phyloP scores from a whole-genome alignment of 2,329 filamentous ascomycete genomes.

The Rhynchosporium secalis region DNA sequence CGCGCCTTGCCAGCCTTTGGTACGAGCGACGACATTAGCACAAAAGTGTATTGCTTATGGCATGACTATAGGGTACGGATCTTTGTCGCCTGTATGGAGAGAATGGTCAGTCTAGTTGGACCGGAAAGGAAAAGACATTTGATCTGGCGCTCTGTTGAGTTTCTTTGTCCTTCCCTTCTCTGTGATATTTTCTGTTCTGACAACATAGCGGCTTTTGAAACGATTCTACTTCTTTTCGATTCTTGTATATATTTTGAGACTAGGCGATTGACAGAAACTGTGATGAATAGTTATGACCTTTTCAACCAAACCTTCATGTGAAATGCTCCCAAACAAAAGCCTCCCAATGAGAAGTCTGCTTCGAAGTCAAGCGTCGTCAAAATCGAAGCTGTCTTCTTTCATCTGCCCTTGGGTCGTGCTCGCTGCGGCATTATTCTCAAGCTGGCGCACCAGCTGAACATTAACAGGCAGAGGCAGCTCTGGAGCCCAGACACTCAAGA shows the following conservation, averaged over 20 bases:
- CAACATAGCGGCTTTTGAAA: conserved; percentile 30
- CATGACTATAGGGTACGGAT: conserved; percentile 32
- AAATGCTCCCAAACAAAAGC: too few relatives aligned
- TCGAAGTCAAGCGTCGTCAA: too few relatives aligned
- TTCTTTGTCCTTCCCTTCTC: conserved; percentile 19
- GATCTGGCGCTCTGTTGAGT: conserved; percentile 36
- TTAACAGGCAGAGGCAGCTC: too few relatives aligned
- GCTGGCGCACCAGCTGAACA: too few relatives aligned
- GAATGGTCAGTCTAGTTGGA: conserved; percentile 34
- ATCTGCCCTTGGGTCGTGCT: too few relatives aligned
- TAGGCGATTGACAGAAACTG: conserved; percentile 2
- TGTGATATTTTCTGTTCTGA: conserved; percentile 25
- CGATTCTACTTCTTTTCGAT: conserved; percentile 23
- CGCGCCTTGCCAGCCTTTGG: conserved; percentile 19
- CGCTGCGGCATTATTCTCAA: too few relatives aligned
- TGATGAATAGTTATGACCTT: conserved; percentile 11
- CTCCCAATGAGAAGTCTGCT: too few relatives aligned
- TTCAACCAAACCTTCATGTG: neutral
- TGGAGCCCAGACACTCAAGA: too few relatives aligned
- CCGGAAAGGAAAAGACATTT: conserved; percentile 35
- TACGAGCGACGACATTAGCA: conserved; percentile 21
- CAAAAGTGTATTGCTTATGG: conserved; percentile 36
- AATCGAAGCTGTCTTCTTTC: too few relatives aligned
- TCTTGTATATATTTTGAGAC: conserved; percentile 30
- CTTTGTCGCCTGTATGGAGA: conserved; percentile 30